A percentile compares a stretch with the other conserved stretches of the same genome.
phyloP scores from a whole-genome alignment of 768 basidiomycete genomes.

The Mycena sanguinolenta region DNA sequence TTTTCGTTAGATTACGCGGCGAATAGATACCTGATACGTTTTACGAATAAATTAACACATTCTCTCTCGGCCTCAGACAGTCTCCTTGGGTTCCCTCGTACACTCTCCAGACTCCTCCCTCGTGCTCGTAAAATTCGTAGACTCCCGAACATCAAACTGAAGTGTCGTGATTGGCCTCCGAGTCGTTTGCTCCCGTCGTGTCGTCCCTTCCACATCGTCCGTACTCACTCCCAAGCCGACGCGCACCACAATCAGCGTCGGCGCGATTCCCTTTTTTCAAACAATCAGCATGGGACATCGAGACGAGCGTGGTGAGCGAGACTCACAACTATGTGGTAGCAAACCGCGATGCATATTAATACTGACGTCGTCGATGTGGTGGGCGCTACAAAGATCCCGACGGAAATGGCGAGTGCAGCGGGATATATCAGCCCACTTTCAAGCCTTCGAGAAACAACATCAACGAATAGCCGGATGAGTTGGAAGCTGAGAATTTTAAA shows the following conservation, averaged over 20 bases:
- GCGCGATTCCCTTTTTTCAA: not conserved
- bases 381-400: not conserved
- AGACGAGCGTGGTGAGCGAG: not conserved
- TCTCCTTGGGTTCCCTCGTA: not conserved
- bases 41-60: no score
- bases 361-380: not conserved
- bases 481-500: not conserved
- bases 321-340: not conserved
- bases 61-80: no score
- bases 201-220: not conserved
- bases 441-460: not conserved
- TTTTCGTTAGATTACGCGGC: no score
- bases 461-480: not conserved
- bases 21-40: no score
- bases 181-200: not conserved
- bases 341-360: not conserved
- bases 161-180: not conserved
- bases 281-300: not conserved
- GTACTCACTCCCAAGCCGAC: not conserved
- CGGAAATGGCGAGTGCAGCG: not conserved
- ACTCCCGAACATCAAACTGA: not conserved
- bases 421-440: slow-evolving; percentile 1
- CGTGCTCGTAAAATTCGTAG: no score
- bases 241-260: not conserved
- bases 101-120: not conserved